Evolutionary conservation across 2,329 filamentous ascomycete genomes (phyloP).

Genomic region (Trichoderma pleuroti): DNA sequence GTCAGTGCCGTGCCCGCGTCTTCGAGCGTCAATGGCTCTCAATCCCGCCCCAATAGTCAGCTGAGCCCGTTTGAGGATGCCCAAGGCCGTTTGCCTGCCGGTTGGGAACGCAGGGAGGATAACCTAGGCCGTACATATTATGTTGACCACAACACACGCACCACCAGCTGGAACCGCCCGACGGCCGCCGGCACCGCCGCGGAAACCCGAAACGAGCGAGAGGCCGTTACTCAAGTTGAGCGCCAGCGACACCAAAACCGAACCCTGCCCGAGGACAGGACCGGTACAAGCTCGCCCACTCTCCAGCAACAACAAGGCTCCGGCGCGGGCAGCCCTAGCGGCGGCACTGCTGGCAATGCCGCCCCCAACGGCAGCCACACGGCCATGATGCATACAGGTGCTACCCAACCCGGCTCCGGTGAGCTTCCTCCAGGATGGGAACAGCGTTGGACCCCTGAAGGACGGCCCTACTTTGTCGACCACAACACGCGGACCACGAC

Average conservation of each 20-base stretch:
- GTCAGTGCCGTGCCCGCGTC: conserved; percentile 37
- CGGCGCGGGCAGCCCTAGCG: conserved; percentile 32
- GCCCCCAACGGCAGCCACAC: conserved; percentile 44
- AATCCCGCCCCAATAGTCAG: conserved; percentile 36
- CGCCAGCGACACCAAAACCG: conserved; percentile 91
- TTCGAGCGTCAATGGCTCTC: conserved; percentile 30
- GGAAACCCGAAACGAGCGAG: conserved; percentile 69
- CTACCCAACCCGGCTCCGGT: conserved; percentile 85
- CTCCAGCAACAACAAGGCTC: conserved; percentile 54
- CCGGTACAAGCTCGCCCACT: conserved; percentile 86
- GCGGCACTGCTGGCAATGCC: conserved; percentile 30
- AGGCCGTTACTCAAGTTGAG: conserved; percentile 89
- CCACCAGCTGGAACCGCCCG: conserved; percentile 93
- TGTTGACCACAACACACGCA: conserved; percentile 94
- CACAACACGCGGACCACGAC: conserved; percentile 98
- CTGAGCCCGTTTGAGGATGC: conserved; percentile 94
- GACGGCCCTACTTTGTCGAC: conserved; percentile 93
- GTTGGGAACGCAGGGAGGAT: conserved; percentile 95
- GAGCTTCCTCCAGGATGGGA: conserved; percentile 97
- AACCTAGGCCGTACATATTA: conserved; percentile 95
- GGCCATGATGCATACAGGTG: conserved; percentile 91
- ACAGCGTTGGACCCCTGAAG: conserved; percentile 91
- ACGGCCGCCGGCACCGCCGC: conserved; percentile 73
- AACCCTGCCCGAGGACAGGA: conserved; percentile 92
- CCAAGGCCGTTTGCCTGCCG: conserved; percentile 86